These are phyloP conservation scores for Ascochyta fabae DNA, from an alignment of 2,329 filamentous ascomycete species.

Conservation along the genomic window DNA sequence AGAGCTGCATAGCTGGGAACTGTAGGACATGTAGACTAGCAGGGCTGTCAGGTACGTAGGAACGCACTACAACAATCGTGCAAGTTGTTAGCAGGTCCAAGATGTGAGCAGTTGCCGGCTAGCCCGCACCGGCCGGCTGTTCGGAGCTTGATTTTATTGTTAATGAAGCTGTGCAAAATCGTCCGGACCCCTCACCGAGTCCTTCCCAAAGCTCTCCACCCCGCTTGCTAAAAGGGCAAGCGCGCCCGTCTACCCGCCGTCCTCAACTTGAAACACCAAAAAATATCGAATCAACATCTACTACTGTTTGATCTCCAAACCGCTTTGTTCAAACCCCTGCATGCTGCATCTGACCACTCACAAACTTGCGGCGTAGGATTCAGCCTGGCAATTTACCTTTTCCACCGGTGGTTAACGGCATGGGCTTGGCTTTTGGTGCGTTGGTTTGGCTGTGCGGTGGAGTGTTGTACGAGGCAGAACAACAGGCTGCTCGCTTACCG, in stretches of 20 bases:
- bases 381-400: constrained; percentile 1
- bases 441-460: constrained; percentile 6
- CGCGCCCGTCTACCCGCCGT: not conserved
- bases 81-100: not conserved
- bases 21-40: not conserved
- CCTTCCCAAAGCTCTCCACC: not conserved
- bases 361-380: not conserved
- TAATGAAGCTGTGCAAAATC: not conserved
- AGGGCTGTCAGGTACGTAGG: not conserved
- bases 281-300: constrained; percentile 13
- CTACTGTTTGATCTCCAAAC: constrained; percentile 16
- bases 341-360: constrained; percentile 11
- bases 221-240: not conserved
- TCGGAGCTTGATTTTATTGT: not conserved
- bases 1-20: not conserved
- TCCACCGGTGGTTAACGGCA: not conserved
- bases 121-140: not conserved
- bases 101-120: not conserved
- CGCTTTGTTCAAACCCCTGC: constrained; percentile 11
- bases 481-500: constrained; percentile 7
- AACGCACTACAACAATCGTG: too few relatives aligned
- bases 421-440: constrained; percentile 8
- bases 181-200: constrained; percentile 11
- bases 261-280: constrained; percentile 16
- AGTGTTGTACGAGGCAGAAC: constrained; percentile 12